phyloP scores from a whole-genome alignment of 768 basidiomycete genomes.

The Leucogyrophana mollusca region DNA sequence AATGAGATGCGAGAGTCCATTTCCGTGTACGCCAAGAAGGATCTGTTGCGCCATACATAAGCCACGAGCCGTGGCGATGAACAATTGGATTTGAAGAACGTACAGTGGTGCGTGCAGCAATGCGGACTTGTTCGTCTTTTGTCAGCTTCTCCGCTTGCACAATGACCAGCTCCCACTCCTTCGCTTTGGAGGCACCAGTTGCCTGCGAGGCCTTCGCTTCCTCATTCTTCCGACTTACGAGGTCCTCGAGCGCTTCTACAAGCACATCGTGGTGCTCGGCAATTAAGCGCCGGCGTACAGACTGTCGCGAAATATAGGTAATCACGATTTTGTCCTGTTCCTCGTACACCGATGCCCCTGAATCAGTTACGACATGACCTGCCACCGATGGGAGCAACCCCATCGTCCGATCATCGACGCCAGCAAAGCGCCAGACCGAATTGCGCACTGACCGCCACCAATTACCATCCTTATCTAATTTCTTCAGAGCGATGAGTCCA shows the following conservation, averaged over 20 bases:
- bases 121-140: conserved; percentile 72
- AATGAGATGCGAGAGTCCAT: conserved; percentile 82
- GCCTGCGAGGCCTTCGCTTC: conserved; percentile 9
- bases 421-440: conserved; percentile 67
- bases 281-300: conserved; percentile 47
- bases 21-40: conserved; percentile 73
- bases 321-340: conserved; percentile 57
- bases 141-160: conserved; percentile 63
- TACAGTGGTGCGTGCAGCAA: conserved; percentile 70
- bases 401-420: conserved; percentile 37
- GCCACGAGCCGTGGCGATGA: background rate
- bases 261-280: conserved; percentile 54
- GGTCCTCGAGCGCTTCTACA: conserved; percentile 48
- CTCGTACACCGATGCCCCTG: conserved; percentile 29
- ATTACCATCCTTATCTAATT: conserved; percentile 34
- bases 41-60: conserved; percentile 40
- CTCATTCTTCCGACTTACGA: conserved; percentile 40
- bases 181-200: conserved; percentile 5
- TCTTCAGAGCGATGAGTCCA: conserved; percentile 40
- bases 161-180: conserved; percentile 59
- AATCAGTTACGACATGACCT: conserved; percentile 3
- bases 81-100: conserved; percentile 20
- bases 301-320: conserved; percentile 73
- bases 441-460: conserved; percentile 83
- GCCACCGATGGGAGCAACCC: conserved; percentile 26